Percentiles rank a stretch among this genome's conserved stretches.
phyloP scores from a whole-genome alignment of 352 stramenopile genomes.

The Globisporangium orthogonon region DNA sequence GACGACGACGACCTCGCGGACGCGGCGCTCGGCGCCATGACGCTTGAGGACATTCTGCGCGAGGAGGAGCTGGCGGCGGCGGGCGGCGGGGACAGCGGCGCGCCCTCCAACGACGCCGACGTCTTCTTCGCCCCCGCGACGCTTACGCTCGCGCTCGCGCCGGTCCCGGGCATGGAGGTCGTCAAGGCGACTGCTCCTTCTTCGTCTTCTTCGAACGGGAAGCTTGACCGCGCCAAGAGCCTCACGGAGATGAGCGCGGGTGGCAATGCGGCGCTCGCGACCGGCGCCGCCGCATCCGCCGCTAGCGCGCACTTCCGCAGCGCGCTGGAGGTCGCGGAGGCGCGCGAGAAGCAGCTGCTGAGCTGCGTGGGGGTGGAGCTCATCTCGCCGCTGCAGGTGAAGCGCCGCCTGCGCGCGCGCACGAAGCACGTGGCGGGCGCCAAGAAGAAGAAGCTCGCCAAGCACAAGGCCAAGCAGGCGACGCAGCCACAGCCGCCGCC shows the following conservation, averaged over 20 bases:
- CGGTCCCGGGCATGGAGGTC: conserved; percentile 66
- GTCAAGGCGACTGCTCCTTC: conserved; percentile 6
- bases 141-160: conserved; percentile 54
- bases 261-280: conserved; percentile 12
- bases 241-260: conserved; percentile 28
- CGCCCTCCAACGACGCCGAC: conserved; percentile 24
- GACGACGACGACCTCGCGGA: conserved; percentile 62
- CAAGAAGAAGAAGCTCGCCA: conserved; percentile 24
- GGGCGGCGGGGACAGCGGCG: conserved; percentile 12
- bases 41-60: conserved; percentile 65
- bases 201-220: conserved; percentile 6
- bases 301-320: conserved; percentile 35
- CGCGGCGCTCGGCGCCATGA: conserved; percentile 56
- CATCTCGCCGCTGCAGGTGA: conserved; percentile 78
- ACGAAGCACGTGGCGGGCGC: conserved; percentile 42
- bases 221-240: conserved; percentile 34
- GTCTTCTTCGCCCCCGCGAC: conserved; percentile 71
- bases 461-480: conserved; percentile 33
- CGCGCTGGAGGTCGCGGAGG: conserved; percentile 72
- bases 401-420: conserved; percentile 59
- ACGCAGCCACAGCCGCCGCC: conserved; percentile 26
- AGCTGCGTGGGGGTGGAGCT: conserved; percentile 79
- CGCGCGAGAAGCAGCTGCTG: conserved; percentile 72
- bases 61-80: conserved; percentile 50
- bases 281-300: conserved; percentile 10